Evolutionary conservation across 805 yeast genomes (phyloP).

Genomic region (Candida dendrica): DNA sequence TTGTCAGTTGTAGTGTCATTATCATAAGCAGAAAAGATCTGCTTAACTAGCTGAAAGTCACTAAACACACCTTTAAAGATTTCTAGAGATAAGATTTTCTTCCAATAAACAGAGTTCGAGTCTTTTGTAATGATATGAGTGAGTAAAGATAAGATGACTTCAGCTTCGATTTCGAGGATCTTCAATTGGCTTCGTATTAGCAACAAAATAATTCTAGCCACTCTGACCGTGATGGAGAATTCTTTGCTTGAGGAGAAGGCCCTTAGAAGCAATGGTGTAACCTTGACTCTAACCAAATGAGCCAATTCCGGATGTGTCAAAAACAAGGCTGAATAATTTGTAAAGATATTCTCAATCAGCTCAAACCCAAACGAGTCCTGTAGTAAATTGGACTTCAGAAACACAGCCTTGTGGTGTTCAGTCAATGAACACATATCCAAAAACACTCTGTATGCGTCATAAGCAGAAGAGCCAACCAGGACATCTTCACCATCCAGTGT

Average conservation of each 20-base stretch:
- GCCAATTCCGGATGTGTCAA: conserved; percentile 55
- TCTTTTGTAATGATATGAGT: conserved; percentile 64
- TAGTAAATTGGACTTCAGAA: conserved; percentile 43
- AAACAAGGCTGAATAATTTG: conserved; percentile 54
- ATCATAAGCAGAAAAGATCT: conserved; percentile 61
- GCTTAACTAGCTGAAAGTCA: conserved; percentile 44
- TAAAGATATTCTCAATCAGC: conserved; percentile 69
- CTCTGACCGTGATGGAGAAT: conserved; percentile 68
- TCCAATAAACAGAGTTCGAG: conserved; percentile 60
- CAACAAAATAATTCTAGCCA: conserved; percentile 61
- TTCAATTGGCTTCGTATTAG: conserved; percentile 49
- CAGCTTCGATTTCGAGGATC: conserved; percentile 67
- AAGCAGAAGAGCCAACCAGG: conserved; percentile 44
- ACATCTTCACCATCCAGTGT: conserved; percentile 37
- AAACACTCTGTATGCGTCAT: conserved; percentile 66
- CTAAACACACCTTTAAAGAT: conserved; percentile 53
- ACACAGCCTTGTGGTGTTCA: conserved; percentile 48
- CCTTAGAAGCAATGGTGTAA: conserved; percentile 71
- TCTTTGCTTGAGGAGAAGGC: conserved; percentile 50
- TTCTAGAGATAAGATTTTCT: conserved; percentile 66
- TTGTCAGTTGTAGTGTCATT: conserved; percentile 36
- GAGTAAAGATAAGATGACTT: conserved; percentile 67
- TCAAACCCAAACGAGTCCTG: conserved; percentile 72
- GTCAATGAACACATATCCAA: conserved; percentile 65
- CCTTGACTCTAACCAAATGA: conserved; percentile 53